phyloP scores from a whole-genome alignment of 1,284 basidiomycete species.

The Ganoderma boninense region DNA sequence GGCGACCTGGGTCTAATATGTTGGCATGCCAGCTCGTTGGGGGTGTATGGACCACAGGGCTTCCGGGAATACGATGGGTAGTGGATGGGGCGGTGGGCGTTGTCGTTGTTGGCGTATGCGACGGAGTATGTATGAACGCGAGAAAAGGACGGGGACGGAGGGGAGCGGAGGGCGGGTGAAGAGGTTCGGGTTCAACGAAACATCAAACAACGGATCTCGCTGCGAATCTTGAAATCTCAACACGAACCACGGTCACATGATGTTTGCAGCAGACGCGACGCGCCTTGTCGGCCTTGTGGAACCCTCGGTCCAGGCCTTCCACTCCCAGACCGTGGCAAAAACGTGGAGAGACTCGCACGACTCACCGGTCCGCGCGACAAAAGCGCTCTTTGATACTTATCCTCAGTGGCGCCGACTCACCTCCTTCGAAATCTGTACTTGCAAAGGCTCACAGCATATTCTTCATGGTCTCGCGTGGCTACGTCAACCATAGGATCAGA shows the following conservation, averaged over 20 bases:
- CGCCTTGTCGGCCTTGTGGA: background rate
- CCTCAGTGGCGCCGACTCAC: no score
- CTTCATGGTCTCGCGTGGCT: no score
- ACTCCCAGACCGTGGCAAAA: background rate
- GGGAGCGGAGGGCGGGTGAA: background rate
- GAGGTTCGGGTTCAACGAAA: constrained; percentile 15
- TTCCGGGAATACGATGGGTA: background rate
- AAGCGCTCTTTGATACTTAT: no score
- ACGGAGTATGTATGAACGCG: background rate
- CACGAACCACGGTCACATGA: constrained; percentile 18
- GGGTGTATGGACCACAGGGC: background rate
- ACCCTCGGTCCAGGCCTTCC: background rate
- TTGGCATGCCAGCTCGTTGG: background rate
- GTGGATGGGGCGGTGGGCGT: background rate
- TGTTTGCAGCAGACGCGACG: background rate
- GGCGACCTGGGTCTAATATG: background rate
- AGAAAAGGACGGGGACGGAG: background rate
- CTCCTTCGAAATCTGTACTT: no score
- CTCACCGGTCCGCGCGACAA: background rate
- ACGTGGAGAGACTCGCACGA: background rate
- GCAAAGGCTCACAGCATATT: no score
- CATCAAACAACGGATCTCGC: background rate
- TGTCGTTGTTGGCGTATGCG: background rate
- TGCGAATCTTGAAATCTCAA: constrained; percentile 10
- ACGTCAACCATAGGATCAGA: no score